Conservation (phyloP, 305 asterid genomes). For the Stenogyne calaminthoides region DNA sequence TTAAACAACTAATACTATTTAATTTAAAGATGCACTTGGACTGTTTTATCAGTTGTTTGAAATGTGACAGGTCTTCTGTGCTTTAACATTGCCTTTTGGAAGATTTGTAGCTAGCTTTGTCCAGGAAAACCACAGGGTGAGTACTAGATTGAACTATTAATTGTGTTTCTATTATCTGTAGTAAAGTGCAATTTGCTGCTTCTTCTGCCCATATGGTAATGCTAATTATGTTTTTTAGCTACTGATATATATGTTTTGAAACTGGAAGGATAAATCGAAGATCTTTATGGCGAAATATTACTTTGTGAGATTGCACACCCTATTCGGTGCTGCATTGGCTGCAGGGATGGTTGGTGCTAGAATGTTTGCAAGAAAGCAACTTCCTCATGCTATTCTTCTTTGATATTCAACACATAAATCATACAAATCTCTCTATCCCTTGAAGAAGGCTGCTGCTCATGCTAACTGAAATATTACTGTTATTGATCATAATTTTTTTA, state of each 20-base stretch:
- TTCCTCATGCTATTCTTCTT: constrained; percentile 47
- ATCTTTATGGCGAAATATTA: constrained; percentile 78
- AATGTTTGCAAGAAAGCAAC: constrained; percentile 48
- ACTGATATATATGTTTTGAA: not conserved
- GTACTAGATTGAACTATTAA: constrained; percentile 17
- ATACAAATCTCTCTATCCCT: not conserved
- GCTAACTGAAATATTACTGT: not conserved
- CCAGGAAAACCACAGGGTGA: constrained; percentile 63
- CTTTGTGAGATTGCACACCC: constrained; percentile 74
- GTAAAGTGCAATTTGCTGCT: not conserved
- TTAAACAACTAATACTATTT: too few relatives aligned
- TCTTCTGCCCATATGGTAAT: not conserved
- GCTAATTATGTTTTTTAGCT: not conserved
- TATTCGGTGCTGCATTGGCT: constrained; percentile 76
- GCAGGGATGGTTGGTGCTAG: constrained; percentile 75
- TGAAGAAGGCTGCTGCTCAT: not conserved
- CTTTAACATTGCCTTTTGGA: constrained; percentile 72
- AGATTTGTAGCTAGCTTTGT: constrained; percentile 56
- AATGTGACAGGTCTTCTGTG: constrained; percentile 62
- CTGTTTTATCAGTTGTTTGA: not conserved
- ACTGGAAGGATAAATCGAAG: constrained; percentile 55
- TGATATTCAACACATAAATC: constrained; percentile 7
- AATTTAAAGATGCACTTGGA: not conserved
- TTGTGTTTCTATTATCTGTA: too few relatives aligned
- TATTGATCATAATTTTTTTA: not conserved